Evolutionary conservation across 2,329 filamentous ascomycete genomes (phyloP).

Genomic region (Fonsecaea pugnacius): DNA sequence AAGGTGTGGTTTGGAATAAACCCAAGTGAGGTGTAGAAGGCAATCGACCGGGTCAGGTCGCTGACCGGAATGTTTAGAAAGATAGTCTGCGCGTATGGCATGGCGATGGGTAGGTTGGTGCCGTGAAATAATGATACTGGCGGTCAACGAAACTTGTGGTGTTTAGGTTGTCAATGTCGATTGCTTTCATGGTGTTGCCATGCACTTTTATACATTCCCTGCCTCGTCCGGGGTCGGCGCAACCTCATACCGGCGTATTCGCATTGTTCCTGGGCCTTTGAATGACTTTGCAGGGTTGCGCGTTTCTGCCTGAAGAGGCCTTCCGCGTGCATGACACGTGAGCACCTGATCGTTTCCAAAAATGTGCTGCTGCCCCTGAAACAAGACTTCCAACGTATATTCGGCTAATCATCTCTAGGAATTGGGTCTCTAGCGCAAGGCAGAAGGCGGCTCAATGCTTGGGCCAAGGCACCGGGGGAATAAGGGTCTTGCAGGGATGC

Average conservation of each 20-base stretch:
- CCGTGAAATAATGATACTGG: background rate
- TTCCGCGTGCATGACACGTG: background rate
- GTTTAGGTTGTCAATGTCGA: background rate
- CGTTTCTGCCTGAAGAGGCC: background rate
- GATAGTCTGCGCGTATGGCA: slow-evolving; percentile 15
- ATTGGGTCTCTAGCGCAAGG: background rate
- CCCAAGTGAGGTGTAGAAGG: slow-evolving; percentile 32
- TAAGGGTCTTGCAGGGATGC: too few relatives aligned
- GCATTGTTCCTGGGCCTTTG: background rate
- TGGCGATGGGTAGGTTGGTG: background rate
- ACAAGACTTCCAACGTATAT: background rate
- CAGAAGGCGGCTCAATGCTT: background rate
- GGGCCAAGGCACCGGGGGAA: background rate
- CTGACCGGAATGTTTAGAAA: slow-evolving; percentile 33
- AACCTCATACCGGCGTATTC: background rate
- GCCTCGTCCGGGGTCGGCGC: background rate
- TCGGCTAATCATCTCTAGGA: background rate
- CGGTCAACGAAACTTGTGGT: background rate
- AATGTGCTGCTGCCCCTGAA: background rate
- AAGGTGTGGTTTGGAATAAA: slow-evolving; percentile 34
- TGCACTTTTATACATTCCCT: background rate
- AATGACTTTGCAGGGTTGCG: too few relatives aligned
- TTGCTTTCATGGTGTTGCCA: too few relatives aligned
- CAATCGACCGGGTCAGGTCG: slow-evolving; percentile 25
- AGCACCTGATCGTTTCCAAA: background rate